Evolutionary conservation across 768 basidiomycete genomes (phyloP), one percentile per base, ranked within the genome.

Genomic region (Chalciporus piperatus): DNA sequence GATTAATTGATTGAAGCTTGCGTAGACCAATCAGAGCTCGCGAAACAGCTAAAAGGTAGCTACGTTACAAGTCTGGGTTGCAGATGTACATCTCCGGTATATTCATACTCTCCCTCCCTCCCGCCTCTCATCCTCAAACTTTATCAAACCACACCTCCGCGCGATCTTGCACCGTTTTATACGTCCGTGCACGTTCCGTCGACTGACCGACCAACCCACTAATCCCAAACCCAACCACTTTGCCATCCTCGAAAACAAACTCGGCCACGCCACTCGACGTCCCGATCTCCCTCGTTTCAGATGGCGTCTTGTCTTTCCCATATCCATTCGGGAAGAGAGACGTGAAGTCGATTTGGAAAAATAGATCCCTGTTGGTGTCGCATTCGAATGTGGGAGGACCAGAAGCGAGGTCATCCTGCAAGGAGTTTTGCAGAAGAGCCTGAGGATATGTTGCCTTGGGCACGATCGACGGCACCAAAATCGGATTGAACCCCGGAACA

Each of bases 351-450:
- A 66, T 30, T 0, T 40, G 40, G 48, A 71, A 74, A n/a, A 7
- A 48, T 33, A 10, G 57, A 28, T 10, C 53, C 66, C 22, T 53
- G 48, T 32, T 30, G 20, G 48, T 58, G 60, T 16, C 38, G 49
- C 47, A 72, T 44, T 5, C 72, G 70, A 16, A 74, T 33, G 54
- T 78, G 76, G 16, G 72, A 67, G 0, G 66, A 59, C 70, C 69
- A 74, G 27, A 67, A 20, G 12, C 66, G 68, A 3, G 67, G 61
- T 66, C 71, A 73, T 14, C 52, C 59, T 0, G 66, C 66, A 50
- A 71, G 59, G 6, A 74, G 60, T 17, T 66, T 59, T 4, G 27
- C 32, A 14, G 14, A 25, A 13, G 27, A 23, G n/a, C 16, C 47
- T 7, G 46, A 33, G n/a, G 35, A 16, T 7, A 14, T n/a, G 22